Evolutionary conservation across 768 basidiomycete genomes (phyloP).

Genomic region (Mycena filopes): DNA sequence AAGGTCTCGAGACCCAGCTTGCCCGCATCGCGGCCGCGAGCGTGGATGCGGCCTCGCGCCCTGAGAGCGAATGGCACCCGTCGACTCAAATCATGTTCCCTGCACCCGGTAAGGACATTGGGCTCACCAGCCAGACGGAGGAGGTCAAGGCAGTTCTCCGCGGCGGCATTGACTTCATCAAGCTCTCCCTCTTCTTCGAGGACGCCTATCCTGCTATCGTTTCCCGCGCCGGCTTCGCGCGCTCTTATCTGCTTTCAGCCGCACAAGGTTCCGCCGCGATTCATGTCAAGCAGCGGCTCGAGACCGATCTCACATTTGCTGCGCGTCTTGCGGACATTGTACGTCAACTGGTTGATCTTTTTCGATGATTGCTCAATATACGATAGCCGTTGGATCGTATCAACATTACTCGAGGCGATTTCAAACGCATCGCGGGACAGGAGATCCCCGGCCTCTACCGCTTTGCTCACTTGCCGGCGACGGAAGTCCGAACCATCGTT

Average conservation of each 20-base stretch:
- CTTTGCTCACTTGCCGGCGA: background rate
- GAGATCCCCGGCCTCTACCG: background rate
- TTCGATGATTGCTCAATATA: background rate
- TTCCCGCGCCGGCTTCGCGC: slow-evolving; percentile 6
- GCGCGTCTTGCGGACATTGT: slow-evolving; percentile 7
- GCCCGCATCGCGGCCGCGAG: slow-evolving; percentile 3
- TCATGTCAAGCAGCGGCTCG: background rate
- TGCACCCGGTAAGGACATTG: slow-evolving; percentile 10
- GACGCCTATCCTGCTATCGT: slow-evolving; percentile 11
- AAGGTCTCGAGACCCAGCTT: slow-evolving; percentile 12
- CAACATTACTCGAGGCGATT: slow-evolving; percentile 8
- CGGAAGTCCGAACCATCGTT: background rate
- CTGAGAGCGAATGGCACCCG: too few species aligned
- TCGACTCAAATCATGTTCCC: background rate
- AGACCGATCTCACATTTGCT: slow-evolving; percentile 7
- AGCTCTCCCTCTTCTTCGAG: background rate
- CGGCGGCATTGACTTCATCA: slow-evolving; percentile 3
- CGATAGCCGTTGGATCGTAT: slow-evolving; percentile 16
- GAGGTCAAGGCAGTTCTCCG: slow-evolving; percentile 4
- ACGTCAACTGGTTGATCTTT: background rate
- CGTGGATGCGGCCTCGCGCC: background rate
- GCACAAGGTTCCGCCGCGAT: slow-evolving; percentile 1
- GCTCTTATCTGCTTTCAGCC: background rate
- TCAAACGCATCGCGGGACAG: slow-evolving; percentile 8
- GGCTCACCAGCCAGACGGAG: background rate